Evolutionary conservation across 495 filamentous ascomycete genomes (phyloP).

Genomic region (Podospora comata): DNA sequence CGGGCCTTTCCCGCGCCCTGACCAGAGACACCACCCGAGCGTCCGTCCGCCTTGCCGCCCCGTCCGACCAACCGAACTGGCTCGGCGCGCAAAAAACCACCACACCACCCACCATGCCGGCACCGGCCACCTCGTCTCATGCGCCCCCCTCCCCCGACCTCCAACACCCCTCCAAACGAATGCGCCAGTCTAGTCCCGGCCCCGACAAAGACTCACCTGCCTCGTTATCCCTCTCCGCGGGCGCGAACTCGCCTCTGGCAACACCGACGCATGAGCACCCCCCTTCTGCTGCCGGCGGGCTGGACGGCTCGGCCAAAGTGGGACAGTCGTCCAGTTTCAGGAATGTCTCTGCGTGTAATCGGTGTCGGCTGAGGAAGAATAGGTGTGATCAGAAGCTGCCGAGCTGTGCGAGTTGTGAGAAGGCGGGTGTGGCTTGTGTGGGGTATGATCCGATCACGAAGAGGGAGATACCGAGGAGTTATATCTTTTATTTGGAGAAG

Average conservation of each 20-base stretch:
- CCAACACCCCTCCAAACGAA: conserved; percentile 46
- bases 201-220: conserved; percentile 48
- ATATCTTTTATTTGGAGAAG: conserved; percentile 91
- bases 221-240: conserved; percentile 31
- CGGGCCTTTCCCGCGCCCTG: too few relatives aligned
- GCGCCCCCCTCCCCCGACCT: conserved; percentile 44
- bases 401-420: conserved; percentile 85
- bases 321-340: conserved; percentile 65
- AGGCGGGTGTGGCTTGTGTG: conserved; percentile 82
- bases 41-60: too few relatives aligned
- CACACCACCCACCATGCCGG: conserved; percentile 34
- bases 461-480: conserved; percentile 86
- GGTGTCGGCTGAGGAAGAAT: conserved; percentile 89
- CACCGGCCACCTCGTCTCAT: conserved; percentile 26
- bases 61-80: too few relatives aligned
- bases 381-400: conserved; percentile 90
- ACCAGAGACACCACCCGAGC: too few relatives aligned
- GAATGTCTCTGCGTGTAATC: conserved; percentile 93
- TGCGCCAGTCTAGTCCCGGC: conserved; percentile 41
- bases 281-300: conserved; percentile 24
- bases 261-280: conserved; percentile 37
- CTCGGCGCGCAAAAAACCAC: background rate
- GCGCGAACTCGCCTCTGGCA: conserved; percentile 7
- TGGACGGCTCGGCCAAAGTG: conserved; percentile 33
- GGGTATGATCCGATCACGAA: conserved; percentile 96